Evolutionary conservation across 768 basidiomycete species (phyloP), one percentile per base, ranked within the genome.

Genomic region (Boletus rubescentipes): DNA sequence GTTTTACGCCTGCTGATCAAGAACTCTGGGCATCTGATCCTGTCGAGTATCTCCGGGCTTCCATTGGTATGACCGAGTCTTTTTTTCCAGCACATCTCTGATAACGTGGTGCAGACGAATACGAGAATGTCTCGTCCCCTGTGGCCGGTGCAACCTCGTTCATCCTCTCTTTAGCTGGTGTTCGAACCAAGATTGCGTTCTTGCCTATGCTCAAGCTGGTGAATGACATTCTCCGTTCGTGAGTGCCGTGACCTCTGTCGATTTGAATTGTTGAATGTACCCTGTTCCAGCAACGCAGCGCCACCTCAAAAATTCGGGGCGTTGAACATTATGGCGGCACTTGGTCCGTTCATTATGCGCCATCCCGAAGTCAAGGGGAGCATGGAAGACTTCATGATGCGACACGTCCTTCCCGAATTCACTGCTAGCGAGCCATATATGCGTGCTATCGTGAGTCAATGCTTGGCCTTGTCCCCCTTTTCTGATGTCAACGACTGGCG

Each of bases 1-100:
- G 84, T 20, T 93, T 94, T 74, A 87, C 84, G 23, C 72, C 83
- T 12, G 70, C 78, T 2, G 84, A 85, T 62, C 77, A 84, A 61
- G 78, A 84, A 39, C 74, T 87, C 5, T 95, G 92, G 90, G 79
- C 85, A 49, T 72, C 71, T n/a, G 93, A 96, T 66, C 89, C 91
- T 4, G 76, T 91, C 40, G 92, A 94, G 57, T 95, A 89, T 64
- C 74, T 93, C 50, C 83, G 91, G 7, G 75, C 84, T 32, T 80
- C 84, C 23, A 80, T 91, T 44, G 92, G 91, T 91, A 57, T 46
- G 78, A 67, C 29, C 11, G 35, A 36, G 18, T 47, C 18, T 12
- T 12, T 26, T 26, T 37, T 39, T 23, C 5, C 15, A 2, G 20
- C 45, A 6, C 11, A 4, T 4, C 16, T 16, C 54, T 49, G 51